Base-by-base conservation (phyloP, 2,329 filamentous ascomycete species). In the Fusarium incarnatum region DNA sequence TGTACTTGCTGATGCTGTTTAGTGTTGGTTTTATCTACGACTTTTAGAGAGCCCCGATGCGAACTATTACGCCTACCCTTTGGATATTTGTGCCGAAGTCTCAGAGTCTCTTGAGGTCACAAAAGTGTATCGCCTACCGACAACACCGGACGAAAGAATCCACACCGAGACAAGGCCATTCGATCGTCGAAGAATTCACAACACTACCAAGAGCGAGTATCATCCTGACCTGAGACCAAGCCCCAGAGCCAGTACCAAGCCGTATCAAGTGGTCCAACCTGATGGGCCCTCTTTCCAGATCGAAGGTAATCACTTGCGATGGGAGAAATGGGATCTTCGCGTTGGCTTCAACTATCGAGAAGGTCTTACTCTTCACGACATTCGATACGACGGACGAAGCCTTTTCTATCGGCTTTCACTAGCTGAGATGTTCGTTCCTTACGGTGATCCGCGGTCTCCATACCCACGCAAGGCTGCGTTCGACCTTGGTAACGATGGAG, bases 321-420 rank as follows among this genome's bases (percentile, higher is more conserved):
- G 87, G 87, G 86, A 89, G 76, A 88, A 90, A 73, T 92, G 89
- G 89, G 83, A 84, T 3, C 87, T 94, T 78, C 83, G 89, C 23
- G 86, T 93, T 6, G 86, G 86, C 8, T 93, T 91, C 81, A 92
- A 91, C 80, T 85, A 87, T 44, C 84, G 91, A 8, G 91, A 93
- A 75, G 91, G 91, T 15, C 84, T 88, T 3, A 89, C 90, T 2
- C 83, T 93, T 0, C 90, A 93, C 70, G 88, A 93, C 68, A 80
- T 94, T 10, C 83, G 84, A 64, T 93, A 90, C 67, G 89, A 91
- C 67, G 87, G 85, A 8, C 84, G 89, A 25, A 88, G 85, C 55
- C 79, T 93, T 13, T 85, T 92, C 73, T 89, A 92, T 76, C 84
- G 90, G 0, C 77, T 92, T 23, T 86, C 86, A 13, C 80, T 92